Percentiles rank a stretch among this genome's conserved stretches.
Conservation (phyloP, 2,329 filamentous ascomycete species). For the Fusarium sp. region DNA sequence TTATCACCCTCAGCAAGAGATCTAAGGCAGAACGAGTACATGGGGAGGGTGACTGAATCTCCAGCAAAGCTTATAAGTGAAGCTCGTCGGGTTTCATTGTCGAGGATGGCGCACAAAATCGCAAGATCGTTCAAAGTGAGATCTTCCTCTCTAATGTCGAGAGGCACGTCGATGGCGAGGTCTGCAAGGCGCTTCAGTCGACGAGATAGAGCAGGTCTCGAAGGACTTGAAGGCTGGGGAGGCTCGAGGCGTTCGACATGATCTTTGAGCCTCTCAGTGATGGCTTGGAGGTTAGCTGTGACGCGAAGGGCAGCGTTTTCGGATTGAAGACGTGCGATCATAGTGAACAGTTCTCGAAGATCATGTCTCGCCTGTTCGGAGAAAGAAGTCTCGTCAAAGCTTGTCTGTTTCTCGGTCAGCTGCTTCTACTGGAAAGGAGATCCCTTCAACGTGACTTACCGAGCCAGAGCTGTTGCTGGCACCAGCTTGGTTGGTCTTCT, state of each 20-base stretch:
- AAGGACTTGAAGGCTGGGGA: no score
- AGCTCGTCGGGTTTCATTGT: neutral
- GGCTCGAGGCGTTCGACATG: neutral
- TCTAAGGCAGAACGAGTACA: neutral
- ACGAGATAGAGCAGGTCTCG: neutral
- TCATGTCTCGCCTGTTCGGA: neutral
- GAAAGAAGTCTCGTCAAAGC: neutral
- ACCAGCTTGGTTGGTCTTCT: neutral
- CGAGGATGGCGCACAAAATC: neutral
- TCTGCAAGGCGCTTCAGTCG: neutral
- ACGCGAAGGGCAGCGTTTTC: neutral
- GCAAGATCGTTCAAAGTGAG: neutral
- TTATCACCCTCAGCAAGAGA: neutral
- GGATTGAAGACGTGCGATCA: neutral
- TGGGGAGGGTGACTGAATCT: neutral
- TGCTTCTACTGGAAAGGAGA: fast-evolving
- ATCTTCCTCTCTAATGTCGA: neutral
- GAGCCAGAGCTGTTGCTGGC: no score
- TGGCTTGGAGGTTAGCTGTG: neutral
- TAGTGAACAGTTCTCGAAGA: neutral
- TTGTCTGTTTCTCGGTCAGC: neutral
- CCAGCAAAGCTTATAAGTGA: neutral
- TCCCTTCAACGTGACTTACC: neutral
- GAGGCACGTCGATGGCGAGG: neutral
- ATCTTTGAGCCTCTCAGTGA: neutral